These are phyloP conservation scores for Boletales sp. DNA, from an alignment of 768 basidiomycete species.

Conservation along the genomic window DNA sequence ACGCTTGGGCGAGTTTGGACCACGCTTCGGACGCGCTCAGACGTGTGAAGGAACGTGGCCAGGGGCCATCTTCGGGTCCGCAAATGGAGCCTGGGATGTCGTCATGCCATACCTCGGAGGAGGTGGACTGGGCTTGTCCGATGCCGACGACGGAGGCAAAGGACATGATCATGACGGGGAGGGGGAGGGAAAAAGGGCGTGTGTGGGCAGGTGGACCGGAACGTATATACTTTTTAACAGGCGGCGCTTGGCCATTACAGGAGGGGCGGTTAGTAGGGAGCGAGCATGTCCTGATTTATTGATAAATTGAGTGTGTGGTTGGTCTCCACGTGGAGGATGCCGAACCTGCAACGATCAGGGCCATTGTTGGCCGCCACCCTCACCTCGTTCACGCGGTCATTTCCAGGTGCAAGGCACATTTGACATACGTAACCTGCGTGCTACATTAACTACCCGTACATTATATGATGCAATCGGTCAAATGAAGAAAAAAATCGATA, in stretches of 20 bases:
- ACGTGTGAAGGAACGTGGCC: constrained; percentile 57
- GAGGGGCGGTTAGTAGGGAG: constrained; percentile 12
- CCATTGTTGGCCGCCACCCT: constrained; percentile 10
- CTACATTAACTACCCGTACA: constrained; percentile 24
- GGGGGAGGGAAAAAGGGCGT: neutral
- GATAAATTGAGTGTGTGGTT: constrained; percentile 11
- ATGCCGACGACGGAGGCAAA: constrained; percentile 11
- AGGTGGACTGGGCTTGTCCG: constrained; percentile 12
- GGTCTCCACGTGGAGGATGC: constrained; percentile 21
- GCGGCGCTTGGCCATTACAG: constrained; percentile 26
- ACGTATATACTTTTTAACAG: constrained; percentile 26
- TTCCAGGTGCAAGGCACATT: constrained; percentile 1
- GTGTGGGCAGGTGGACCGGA: constrained; percentile 5
- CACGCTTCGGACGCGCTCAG: constrained; percentile 51
- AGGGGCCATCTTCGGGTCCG: constrained; percentile 60
- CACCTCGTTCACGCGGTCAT: constrained; percentile 25
- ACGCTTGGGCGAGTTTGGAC: constrained; percentile 47
- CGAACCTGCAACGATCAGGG: constrained; percentile 7
- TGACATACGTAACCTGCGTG: constrained; percentile 15
- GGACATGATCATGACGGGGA: constrained; percentile 16
- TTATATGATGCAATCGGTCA: constrained; percentile 11
- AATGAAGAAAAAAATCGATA: constrained; percentile 10
- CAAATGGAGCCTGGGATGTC: constrained; percentile 63
- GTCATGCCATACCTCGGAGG: constrained; percentile 48
- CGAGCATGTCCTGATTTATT: constrained; percentile 20